Evolutionary conservation across 2,329 filamentous ascomycete genomes (phyloP).

Genomic region (Botrytis aclada): DNA sequence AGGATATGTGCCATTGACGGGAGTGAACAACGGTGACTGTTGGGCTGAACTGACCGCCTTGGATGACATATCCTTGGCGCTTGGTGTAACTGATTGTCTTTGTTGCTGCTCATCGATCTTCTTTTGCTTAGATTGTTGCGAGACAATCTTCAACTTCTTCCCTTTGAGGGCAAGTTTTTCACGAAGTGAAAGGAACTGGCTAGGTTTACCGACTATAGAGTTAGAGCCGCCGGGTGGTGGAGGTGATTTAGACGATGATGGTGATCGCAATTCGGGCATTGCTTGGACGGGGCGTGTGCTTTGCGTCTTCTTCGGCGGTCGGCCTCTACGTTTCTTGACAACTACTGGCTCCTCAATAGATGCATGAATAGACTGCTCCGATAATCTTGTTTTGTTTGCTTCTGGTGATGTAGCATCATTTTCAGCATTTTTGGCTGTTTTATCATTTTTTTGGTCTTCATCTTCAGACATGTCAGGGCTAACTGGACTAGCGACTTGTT

Average conservation of each 20-base stretch:
- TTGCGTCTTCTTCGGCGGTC: conserved; percentile 30
- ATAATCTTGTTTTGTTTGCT: background rate
- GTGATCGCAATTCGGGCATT: conserved; percentile 9
- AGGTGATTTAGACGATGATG: conserved; percentile 13
- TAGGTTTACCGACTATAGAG: background rate
- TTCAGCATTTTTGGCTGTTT: background rate
- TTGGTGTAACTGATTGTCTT: conserved; percentile 18
- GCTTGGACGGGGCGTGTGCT: background rate
- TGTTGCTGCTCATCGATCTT: background rate
- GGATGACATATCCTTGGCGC: background rate
- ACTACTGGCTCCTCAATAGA: conserved; percentile 11
- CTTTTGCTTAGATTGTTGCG: conserved; percentile 17
- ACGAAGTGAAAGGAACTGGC: conserved; percentile 31
- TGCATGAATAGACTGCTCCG: background rate
- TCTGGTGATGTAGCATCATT: background rate
- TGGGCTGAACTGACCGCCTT: background rate
- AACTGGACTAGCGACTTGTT: background rate
- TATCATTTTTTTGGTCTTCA: background rate
- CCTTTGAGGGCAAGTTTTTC: conserved; percentile 36
- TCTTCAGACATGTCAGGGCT: background rate
- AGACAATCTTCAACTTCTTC: conserved; percentile 33
- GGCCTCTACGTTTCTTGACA: conserved; percentile 28
- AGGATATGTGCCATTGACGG: background rate
- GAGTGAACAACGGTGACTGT: background rate
- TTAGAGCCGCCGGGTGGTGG: background rate